phyloP scores from a whole-genome alignment of 148 eudicot genomes.

The Rhododendron simsii region DNA sequence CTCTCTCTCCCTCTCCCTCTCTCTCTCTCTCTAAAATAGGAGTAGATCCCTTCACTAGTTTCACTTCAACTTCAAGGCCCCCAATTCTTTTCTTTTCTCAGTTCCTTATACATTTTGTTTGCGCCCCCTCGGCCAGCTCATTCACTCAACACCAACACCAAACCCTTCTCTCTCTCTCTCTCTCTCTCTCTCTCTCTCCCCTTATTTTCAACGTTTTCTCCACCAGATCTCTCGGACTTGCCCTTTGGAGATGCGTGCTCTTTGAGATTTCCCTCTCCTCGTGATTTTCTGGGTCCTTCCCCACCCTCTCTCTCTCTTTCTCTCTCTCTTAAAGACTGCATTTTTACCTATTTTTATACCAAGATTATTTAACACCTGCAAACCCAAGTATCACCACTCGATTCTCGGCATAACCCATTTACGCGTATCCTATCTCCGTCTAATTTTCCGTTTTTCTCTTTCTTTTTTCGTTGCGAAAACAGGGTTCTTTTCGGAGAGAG shows the following conservation, averaged over 20 bases:
- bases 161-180: slow-evolving; percentile 6
- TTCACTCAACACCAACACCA: slow-evolving; percentile 11
- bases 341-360: neutral
- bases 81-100: neutral
- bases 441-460: neutral
- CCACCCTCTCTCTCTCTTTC: neutral
- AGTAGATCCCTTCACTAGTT: neutral
- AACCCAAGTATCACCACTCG: neutral
- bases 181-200: slow-evolving; percentile 6
- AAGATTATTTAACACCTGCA: neutral
- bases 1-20: neutral
- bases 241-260: slow-evolving; percentile 35
- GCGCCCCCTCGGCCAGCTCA: slow-evolving; percentile 22
- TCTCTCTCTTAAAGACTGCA: slow-evolving; percentile 10
- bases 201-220: slow-evolving; percentile 37
- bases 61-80: neutral
- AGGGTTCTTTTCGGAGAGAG: neutral
- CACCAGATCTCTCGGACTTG: slow-evolving; percentile 41
- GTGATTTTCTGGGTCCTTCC: slow-evolving; percentile 17
- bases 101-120: neutral
- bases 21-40: neutral
- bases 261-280: slow-evolving; percentile 13
- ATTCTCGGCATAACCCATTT: slow-evolving; percentile 13
- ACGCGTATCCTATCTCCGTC: neutral
- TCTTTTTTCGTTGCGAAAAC: neutral